These are phyloP conservation scores for Arthroderma uncinatum DNA, from an alignment of 2,329 filamentous ascomycete genomes.

Conservation along the genomic window DNA sequence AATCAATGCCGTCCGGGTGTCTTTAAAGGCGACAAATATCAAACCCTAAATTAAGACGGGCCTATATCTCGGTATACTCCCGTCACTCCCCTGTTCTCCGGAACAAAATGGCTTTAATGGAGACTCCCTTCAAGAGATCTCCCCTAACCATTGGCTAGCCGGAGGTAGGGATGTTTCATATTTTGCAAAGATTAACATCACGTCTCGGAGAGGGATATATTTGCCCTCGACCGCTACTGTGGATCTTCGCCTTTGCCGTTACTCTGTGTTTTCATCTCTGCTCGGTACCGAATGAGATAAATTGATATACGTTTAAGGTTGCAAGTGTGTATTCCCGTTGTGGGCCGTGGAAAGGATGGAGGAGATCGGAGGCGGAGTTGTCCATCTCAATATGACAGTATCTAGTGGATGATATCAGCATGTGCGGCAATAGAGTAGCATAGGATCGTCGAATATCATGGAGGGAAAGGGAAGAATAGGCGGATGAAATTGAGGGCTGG, in stretches of 20 bases:
- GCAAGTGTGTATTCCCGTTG: conserved; percentile 3
- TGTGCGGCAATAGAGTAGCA: background rate
- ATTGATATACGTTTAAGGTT: background rate
- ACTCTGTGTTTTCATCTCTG: background rate
- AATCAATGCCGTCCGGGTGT: background rate
- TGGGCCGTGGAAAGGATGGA: background rate
- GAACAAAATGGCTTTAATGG: background rate
- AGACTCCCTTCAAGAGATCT: background rate
- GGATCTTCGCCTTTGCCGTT: background rate
- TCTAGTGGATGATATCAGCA: background rate
- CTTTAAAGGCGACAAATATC: background rate
- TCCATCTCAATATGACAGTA: background rate
- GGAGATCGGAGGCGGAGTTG: background rate
- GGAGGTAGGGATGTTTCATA: background rate
- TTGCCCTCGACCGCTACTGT: background rate
- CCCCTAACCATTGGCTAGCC: background rate
- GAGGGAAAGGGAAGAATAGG: background rate
- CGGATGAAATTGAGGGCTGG: background rate
- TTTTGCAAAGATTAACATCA: background rate
- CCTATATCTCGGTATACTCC: conserved; percentile 1
- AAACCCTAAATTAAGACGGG: background rate
- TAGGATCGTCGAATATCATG: background rate
- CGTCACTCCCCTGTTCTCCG: background rate
- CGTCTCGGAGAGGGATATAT: background rate
- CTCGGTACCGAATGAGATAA: background rate